These are phyloP conservation scores for Brassica nigra DNA, from an alignment of 345 rosid genomes.

Conservation along the genomic window DNA sequence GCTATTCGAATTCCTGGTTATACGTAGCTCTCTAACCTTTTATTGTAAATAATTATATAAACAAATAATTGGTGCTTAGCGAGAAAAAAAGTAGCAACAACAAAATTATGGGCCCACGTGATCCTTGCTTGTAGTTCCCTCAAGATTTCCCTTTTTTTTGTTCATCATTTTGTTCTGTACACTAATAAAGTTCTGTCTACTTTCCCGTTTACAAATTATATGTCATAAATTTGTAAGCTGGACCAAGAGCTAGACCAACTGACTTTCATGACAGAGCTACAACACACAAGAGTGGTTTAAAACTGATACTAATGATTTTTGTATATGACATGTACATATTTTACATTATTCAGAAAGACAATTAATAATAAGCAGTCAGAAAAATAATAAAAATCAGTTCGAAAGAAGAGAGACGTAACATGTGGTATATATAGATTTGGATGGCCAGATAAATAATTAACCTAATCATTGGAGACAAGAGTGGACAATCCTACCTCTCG, in stretches of 20 bases:
- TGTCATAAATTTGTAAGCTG: not conserved
- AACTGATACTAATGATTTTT: not conserved
- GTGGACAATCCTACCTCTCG: slow-evolving; percentile 31
- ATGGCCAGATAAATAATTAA: slow-evolving; percentile 4
- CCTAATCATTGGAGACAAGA: slow-evolving; percentile 27
- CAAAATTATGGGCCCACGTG: not conserved
- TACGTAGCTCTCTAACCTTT: not conserved
- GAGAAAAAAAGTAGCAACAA: not conserved
- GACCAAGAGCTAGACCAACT: not conserved
- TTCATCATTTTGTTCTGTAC: not conserved
- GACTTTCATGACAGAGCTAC: not conserved
- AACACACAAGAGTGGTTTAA: not conserved
- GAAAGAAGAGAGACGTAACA: not conserved
- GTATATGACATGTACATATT: not conserved
- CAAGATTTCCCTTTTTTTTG: slow-evolving; percentile 5
- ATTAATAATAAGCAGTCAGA: not conserved
- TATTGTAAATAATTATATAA: not conserved
- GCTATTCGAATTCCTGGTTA: not conserved
- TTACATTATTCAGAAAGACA: not conserved
- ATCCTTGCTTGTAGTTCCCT: not conserved
- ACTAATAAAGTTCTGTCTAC: not conserved
- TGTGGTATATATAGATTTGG: not conserved
- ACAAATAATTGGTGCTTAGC: not conserved
- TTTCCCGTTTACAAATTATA: not conserved
- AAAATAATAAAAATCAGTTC: not conserved